Conservation (phyloP, 1,139 yeast genomes). For the Candida neerlandica region DNA sequence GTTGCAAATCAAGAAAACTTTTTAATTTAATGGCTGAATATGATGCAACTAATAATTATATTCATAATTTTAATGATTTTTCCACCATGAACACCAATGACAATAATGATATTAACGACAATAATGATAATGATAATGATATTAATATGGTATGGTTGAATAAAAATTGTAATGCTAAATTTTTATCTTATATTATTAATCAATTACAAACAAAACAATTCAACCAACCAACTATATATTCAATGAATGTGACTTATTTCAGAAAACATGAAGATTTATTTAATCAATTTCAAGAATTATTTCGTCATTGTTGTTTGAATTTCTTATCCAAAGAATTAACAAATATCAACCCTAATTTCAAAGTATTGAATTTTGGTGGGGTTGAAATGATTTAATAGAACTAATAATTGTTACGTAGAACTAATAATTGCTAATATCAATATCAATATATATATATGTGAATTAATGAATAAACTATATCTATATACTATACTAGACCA, state of each 20-base stretch:
- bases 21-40: slow-evolving; percentile 14
- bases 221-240: slow-evolving; percentile 13
- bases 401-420: too few species aligned
- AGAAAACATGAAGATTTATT: slow-evolving; percentile 8
- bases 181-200: slow-evolving; percentile 13
- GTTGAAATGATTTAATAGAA: background rate
- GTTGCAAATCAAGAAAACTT: slow-evolving; percentile 7
- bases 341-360: background rate
- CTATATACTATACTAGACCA: too few species aligned
- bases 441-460: background rate
- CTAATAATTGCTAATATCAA: too few species aligned
- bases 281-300: slow-evolving; percentile 15
- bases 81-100: background rate
- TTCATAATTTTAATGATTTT: slow-evolving; percentile 15
- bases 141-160: slow-evolving; percentile 4
- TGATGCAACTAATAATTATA: slow-evolving; percentile 16
- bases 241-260: slow-evolving; percentile 10
- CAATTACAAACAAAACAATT: slow-evolving; percentile 14
- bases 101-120: background rate
- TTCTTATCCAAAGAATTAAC: background rate
- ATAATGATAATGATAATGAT: background rate
- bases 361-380: slow-evolving; percentile 2
- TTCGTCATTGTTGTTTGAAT: slow-evolving; percentile 15
- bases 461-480: too few species aligned
- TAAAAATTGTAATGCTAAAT: slow-evolving; percentile 14